Conservation (phyloP, 345 rosid genomes). For the Triadica sebifera region DNA sequence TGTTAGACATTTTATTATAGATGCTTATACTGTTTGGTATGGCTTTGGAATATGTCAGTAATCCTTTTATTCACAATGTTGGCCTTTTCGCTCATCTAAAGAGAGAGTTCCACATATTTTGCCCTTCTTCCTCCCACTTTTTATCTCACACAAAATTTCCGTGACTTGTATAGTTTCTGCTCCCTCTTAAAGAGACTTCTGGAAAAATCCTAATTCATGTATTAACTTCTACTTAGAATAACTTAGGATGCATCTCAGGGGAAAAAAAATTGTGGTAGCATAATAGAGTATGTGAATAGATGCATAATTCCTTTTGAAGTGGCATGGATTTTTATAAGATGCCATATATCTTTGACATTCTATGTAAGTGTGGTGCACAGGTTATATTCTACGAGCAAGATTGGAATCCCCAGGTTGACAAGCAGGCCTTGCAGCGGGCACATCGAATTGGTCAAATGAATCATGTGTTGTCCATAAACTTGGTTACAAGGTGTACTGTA, state of each 20-base stretch:
- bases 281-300: too few relatives aligned
- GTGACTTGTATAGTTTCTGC: too few relatives aligned
- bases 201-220: background rate
- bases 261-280: background rate
- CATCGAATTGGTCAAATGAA: slow-evolving; percentile 89
- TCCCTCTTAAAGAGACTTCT: background rate
- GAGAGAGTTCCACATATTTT: too few relatives aligned
- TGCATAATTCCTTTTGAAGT: too few relatives aligned
- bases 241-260: background rate
- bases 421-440: slow-evolving; percentile 90
- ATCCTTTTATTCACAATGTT: too few relatives aligned
- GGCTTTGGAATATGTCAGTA: too few relatives aligned
- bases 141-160: too few relatives aligned
- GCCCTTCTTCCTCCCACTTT: too few relatives aligned
- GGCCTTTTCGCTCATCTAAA: too few relatives aligned
- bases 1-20: too few relatives aligned
- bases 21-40: too few relatives aligned
- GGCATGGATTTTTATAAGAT: too few relatives aligned
- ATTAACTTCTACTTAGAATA: background rate
- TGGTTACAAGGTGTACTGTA: slow-evolving; percentile 61
- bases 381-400: slow-evolving; percentile 93
- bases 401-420: slow-evolving; percentile 96
- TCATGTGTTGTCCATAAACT: slow-evolving; percentile 76
- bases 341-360: background rate
- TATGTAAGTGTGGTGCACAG: slow-evolving; percentile 28